These are phyloP conservation scores for Halteria grandinella DNA, from an alignment of 73 alveolate genomes.

Conservation along the genomic window DNA sequence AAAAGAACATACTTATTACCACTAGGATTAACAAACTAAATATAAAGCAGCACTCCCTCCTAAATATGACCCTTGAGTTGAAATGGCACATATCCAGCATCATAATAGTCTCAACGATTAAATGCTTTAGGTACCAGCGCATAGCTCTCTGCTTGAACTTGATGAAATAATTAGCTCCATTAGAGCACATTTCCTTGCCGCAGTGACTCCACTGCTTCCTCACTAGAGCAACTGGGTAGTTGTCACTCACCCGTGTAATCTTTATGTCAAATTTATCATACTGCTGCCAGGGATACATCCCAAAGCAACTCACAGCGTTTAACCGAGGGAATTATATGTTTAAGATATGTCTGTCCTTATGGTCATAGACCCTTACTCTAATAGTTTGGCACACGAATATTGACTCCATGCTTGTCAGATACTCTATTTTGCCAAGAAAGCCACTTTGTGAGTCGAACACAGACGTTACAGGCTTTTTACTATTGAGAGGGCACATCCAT, in stretches of 20 bases:
- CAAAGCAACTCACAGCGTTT: slow-evolving; percentile 8
- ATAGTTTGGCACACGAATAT: not conserved
- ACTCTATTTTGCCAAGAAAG: slow-evolving; percentile 17
- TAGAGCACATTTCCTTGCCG: slow-evolving; percentile 27
- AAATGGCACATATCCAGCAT: slow-evolving; percentile 36
- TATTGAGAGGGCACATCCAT: slow-evolving; percentile 42
- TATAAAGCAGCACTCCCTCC: slow-evolving; percentile 2
- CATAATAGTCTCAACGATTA: slow-evolving; percentile 20
- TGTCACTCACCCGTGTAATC: not conserved
- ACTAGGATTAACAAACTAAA: no score
- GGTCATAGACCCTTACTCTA: slow-evolving; percentile 2
- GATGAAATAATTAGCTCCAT: slow-evolving; percentile 30
- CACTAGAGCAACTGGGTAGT: not conserved
- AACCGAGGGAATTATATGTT: not conserved
- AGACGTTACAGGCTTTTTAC: slow-evolving; percentile 23
- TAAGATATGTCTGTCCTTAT: slow-evolving; percentile 15
- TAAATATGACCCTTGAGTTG: not conserved
- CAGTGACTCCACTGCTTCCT: slow-evolving; percentile 26
- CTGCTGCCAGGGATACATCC: slow-evolving; percentile 25
- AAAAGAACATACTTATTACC: no score
- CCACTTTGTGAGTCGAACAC: slow-evolving; percentile 20
- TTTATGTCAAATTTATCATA: slow-evolving; percentile 23
- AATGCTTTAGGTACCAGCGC: slow-evolving; percentile 18
- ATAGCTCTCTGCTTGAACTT: slow-evolving; percentile 11
- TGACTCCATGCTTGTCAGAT: slow-evolving; percentile 6